Percentiles rank a stretch among this genome's conserved stretches.
phyloP scores from a whole-genome alignment of 2,329 filamentous ascomycete genomes.

The Claviceps pazoutovae region DNA sequence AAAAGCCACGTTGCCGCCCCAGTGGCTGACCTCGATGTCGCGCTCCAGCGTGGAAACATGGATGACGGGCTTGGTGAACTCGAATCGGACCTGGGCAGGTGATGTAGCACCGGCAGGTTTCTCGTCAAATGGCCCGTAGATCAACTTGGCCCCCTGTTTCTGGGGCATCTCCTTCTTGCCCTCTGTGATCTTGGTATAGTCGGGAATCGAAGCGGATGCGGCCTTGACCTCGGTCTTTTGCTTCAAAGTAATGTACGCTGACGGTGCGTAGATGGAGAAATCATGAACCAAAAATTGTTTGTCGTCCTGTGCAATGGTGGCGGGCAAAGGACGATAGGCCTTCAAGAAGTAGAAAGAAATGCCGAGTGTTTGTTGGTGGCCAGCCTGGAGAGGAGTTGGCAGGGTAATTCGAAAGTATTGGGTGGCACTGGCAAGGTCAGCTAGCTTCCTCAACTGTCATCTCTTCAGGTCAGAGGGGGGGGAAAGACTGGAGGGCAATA shows the following conservation, averaged over 20 bases:
- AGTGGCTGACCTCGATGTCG: slow-evolving; percentile 91
- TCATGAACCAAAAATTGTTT: slow-evolving; percentile 76
- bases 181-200: slow-evolving; percentile 61
- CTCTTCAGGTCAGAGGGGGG: not conserved
- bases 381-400: slow-evolving; percentile 59
- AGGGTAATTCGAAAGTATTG: slow-evolving; percentile 81
- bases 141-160: slow-evolving; percentile 74
- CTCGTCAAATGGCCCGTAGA: slow-evolving; percentile 79
- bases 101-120: slow-evolving; percentile 63
- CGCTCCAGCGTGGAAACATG: slow-evolving; percentile 70
- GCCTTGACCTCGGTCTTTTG: slow-evolving; percentile 98
- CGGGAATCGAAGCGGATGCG: slow-evolving; percentile 60
- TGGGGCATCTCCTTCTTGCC: slow-evolving; percentile 55
- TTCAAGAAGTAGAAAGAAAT: slow-evolving; percentile 76
- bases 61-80: slow-evolving; percentile 84
- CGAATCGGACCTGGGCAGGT: slow-evolving; percentile 71
- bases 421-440: slow-evolving; percentile 35
- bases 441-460: not conserved
- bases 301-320: slow-evolving; percentile 68
- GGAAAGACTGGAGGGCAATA: not conserved
- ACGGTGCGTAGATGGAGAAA: slow-evolving; percentile 75
- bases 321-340: slow-evolving; percentile 67
- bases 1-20: slow-evolving; percentile 91
- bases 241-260: slow-evolving; percentile 72
- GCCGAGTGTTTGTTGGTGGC: slow-evolving; percentile 68